Evolutionary conservation across 148 eudicot genomes (phyloP).

Genomic region (Heliosperma pusillum): DNA sequence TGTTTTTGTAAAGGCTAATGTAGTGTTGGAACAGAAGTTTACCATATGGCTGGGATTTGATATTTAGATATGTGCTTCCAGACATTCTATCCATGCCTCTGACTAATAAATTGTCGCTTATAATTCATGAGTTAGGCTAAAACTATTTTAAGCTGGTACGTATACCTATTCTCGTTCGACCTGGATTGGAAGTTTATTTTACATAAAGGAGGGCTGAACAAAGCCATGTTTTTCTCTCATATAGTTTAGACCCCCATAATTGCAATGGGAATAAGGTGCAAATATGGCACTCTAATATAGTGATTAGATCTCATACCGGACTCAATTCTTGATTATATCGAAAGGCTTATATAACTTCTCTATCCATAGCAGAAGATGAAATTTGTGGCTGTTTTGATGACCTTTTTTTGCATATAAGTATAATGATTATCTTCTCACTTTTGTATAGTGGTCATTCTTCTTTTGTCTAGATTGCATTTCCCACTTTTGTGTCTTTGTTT

Average conservation of each 20-base stretch:
- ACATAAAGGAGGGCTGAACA: neutral
- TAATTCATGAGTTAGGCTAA: neutral
- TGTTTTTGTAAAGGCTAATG: neutral
- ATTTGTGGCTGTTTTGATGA: neutral
- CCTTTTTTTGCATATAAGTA: neutral
- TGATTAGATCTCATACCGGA: neutral
- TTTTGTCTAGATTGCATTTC: slow-evolving; percentile 1
- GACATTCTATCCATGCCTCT: neutral
- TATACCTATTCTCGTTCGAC: neutral
- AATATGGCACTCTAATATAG: neutral
- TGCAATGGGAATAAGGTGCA: neutral
- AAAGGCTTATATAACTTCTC: neutral
- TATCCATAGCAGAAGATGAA: neutral
- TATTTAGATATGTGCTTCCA: neutral
- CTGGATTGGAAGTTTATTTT: neutral
- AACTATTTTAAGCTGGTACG: neutral
- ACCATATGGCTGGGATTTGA: neutral
- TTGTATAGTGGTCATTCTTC: neutral
- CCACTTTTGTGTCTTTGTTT: neutral
- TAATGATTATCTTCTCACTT: neutral
- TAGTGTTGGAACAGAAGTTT: neutral
- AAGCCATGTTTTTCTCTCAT: neutral
- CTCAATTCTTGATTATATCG: neutral
- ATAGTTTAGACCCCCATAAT: neutral
- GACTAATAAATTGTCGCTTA: neutral